phyloP scores from a whole-genome alignment of 139 green algal species.

The Monoraphidium neglectum region DNA sequence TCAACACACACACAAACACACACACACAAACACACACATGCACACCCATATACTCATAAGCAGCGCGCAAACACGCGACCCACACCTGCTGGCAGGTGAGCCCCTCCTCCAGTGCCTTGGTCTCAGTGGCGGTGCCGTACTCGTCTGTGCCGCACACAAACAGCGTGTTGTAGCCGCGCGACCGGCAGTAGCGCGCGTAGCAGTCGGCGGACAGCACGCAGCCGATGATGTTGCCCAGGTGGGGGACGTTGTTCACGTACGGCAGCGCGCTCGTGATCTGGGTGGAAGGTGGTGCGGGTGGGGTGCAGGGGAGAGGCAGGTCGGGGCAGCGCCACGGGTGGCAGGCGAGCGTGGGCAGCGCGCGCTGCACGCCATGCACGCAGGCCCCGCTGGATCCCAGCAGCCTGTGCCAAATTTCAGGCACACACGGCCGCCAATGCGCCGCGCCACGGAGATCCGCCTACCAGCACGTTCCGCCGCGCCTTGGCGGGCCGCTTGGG shows the following conservation, averaged over 20 bases:
- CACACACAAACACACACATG: too few relatives aligned
- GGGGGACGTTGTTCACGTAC: constrained; percentile 99
- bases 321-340: not conserved
- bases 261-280: constrained; percentile 88
- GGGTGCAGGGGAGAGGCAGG: not conserved
- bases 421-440: not conserved
- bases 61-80: too few relatives aligned
- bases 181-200: constrained; percentile 71
- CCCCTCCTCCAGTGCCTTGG: constrained; percentile 97
- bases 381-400: not conserved
- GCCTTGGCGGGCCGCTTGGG: constrained; percentile 55
- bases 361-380: not conserved
- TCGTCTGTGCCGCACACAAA: constrained; percentile 98
- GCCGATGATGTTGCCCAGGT: constrained; percentile 99
- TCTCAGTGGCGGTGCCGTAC: constrained; percentile 98
- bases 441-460: not conserved
- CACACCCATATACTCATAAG: too few relatives aligned
- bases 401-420: not conserved
- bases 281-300: not conserved
- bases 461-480: constrained; percentile 61
- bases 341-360: not conserved
- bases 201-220: constrained; percentile 95
- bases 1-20: too few relatives aligned
- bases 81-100: constrained; percentile 67
- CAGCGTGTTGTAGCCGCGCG: constrained; percentile 88